phyloP scores from a whole-genome alignment of 2,329 filamentous ascomycete species.

The Venturia pyrina region DNA sequence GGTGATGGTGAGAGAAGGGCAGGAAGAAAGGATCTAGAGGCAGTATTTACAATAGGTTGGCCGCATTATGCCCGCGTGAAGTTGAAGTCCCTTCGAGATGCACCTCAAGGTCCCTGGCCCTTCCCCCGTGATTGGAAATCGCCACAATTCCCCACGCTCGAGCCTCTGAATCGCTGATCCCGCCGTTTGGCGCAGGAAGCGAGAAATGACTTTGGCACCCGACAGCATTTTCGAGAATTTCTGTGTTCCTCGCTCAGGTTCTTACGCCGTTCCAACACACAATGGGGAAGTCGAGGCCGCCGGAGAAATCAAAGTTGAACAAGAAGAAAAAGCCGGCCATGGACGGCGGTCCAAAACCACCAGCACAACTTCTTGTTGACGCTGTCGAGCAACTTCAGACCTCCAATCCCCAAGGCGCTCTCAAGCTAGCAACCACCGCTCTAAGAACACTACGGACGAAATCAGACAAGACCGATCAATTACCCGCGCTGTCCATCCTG shows the following conservation, averaged over 20 bases:
- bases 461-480: constrained; percentile 34
- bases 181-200: neutral
- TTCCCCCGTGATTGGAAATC: neutral
- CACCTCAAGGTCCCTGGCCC: no score
- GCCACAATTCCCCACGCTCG: neutral
- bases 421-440: constrained; percentile 44
- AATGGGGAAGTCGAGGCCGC: constrained; percentile 13
- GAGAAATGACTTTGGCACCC: neutral
- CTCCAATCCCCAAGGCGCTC: constrained; percentile 47
- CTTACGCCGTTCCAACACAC: neutral
- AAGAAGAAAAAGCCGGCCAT: constrained; percentile 26
- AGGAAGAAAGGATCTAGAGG: neutral
- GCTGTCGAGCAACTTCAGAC: constrained; percentile 48
- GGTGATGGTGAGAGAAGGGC: neutral
- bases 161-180: neutral
- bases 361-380: constrained; percentile 46
- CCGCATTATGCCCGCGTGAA: neutral
- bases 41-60: neutral
- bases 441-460: constrained; percentile 36
- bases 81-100: neutral
- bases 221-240: neutral
- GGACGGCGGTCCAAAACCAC: constrained; percentile 28
- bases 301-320: constrained; percentile 10
- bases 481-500: constrained; percentile 63
- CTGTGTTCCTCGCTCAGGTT: neutral